Conservation (phyloP, 2,329 filamentous ascomycete genomes). For the Drechslerella dactyloides region DNA sequence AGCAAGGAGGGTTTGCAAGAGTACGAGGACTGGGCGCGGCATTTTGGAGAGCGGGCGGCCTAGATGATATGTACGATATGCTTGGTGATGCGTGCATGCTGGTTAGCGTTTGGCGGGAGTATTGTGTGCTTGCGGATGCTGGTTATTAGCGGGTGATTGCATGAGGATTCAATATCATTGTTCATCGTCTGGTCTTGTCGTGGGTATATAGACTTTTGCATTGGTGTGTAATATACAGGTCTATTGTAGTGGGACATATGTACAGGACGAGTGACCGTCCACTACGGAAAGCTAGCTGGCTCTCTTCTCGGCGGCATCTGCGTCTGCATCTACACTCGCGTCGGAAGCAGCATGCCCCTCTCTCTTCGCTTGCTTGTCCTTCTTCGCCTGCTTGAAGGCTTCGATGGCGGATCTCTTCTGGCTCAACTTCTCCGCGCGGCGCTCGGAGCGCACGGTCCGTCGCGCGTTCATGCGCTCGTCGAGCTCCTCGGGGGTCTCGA, state of each 20-base stretch:
- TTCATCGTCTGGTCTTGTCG: too few species aligned
- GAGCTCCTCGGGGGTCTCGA: conserved; percentile 70
- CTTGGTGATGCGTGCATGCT: conserved; percentile 16
- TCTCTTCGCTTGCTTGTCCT: conserved; percentile 55
- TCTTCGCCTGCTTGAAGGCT: conserved; percentile 51
- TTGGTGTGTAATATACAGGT: too few species aligned
- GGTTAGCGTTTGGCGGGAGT: conserved; percentile 21
- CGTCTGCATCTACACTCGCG: conserved; percentile 1
- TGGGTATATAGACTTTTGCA: too few species aligned
- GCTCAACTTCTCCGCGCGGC: conserved; percentile 58
- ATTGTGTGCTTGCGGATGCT: conserved; percentile 51
- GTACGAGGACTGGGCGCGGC: conserved; percentile 91
- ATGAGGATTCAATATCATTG: too few species aligned
- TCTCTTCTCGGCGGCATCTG: too few species aligned
- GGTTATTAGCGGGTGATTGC: too few species aligned
- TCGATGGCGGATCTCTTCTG: conserved; percentile 52
- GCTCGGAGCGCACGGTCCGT: conserved; percentile 66
- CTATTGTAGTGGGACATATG: too few species aligned
- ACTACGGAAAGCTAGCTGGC: too few species aligned
- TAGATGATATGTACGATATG: conserved; percentile 56
- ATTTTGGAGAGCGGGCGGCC: conserved; percentile 78
- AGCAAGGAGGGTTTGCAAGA: conserved; percentile 81
- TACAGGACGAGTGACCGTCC: too few species aligned
- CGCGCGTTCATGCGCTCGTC: conserved; percentile 62
- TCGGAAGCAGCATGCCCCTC: conserved; percentile 52